Percentiles rank a stretch among this genome's conserved stretches.
These are phyloP conservation scores for Aspergillus cristatus DNA, from an alignment of 495 filamentous ascomycete genomes.

Conservation along the genomic window DNA sequence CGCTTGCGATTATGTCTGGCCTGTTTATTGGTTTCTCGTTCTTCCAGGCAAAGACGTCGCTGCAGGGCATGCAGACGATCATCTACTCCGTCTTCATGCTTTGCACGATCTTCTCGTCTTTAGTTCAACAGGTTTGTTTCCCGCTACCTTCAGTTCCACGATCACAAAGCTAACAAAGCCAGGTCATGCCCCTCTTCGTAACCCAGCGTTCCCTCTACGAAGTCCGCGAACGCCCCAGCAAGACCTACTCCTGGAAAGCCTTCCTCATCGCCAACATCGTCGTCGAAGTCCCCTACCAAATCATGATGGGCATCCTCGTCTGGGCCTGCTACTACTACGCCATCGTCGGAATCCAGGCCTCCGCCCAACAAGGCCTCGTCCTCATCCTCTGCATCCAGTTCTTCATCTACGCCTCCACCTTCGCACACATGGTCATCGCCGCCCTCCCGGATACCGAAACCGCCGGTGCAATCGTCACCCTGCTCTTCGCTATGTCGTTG, in stretches of 20 bases:
- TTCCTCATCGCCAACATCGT: slow-evolving; percentile 58
- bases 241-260: slow-evolving; percentile 62
- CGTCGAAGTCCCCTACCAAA: slow-evolving; percentile 42
- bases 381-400: slow-evolving; percentile 42
- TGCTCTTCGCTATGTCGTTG: slow-evolving; percentile 48
- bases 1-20: slow-evolving; percentile 33
- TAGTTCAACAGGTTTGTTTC: slow-evolving; percentile 48
- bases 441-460: slow-evolving; percentile 46
- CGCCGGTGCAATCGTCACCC: slow-evolving; percentile 42
- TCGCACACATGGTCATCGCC: slow-evolving; percentile 51
- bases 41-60: slow-evolving; percentile 33
- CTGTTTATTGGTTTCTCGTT: slow-evolving; percentile 62
- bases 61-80: slow-evolving; percentile 41
- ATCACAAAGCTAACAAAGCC: slow-evolving; percentile 28
- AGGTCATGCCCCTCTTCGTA: slow-evolving; percentile 59
- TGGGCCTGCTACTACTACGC: slow-evolving; percentile 43
- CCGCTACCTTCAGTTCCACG: slow-evolving; percentile 41
- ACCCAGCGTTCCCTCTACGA: slow-evolving; percentile 54
- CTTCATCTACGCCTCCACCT: slow-evolving; percentile 37
- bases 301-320: slow-evolving; percentile 30
- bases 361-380: slow-evolving; percentile 38
- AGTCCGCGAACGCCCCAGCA: slow-evolving; percentile 56
- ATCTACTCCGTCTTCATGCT: slow-evolving; percentile 56
- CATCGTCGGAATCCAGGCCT: slow-evolving; percentile 30
- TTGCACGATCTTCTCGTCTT: slow-evolving; percentile 42